Conservation (phyloP, 495 filamentous ascomycete species). For the Aspergillus incahuasiensis region DNA sequence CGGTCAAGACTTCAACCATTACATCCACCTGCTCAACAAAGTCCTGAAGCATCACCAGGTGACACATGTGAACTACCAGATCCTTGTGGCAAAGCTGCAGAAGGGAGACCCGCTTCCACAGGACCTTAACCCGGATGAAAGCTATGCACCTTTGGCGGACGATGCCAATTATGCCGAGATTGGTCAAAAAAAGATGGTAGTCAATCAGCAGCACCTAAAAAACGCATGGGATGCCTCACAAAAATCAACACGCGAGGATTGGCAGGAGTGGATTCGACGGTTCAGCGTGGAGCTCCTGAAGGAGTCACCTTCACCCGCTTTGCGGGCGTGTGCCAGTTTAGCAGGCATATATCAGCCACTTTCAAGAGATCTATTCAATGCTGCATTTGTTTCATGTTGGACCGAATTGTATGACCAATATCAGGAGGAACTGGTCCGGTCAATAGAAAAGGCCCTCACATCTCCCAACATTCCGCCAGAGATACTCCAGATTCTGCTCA, state of each 20-base stretch:
- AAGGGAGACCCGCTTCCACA: conserved; percentile 92
- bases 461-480: conserved; percentile 92
- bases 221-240: conserved; percentile 95
- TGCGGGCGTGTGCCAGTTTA: conserved; percentile 87
- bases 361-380: conserved; percentile 93
- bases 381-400: conserved; percentile 98
- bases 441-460: conserved; percentile 90
- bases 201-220: conserved; percentile 96
- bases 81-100: conserved; percentile 83
- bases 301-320: conserved; percentile 90
- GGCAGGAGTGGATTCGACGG: conserved; percentile 97
- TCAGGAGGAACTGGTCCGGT: conserved; percentile 88
- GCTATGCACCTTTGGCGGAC: conserved; percentile 70
- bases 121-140: conserved; percentile 85
- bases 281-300: conserved; percentile 94
- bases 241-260: conserved; percentile 94
- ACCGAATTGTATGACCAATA: conserved; percentile 94
- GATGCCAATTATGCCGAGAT: conserved; percentile 78
- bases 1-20: conserved; percentile 90
- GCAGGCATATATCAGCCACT: conserved; percentile 87
- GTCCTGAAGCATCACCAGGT: conserved; percentile 61
- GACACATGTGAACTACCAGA: conserved; percentile 80
- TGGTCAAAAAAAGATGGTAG: conserved; percentile 84
- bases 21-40: conserved; percentile 87
- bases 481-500: conserved; percentile 88